Evolutionary conservation across 345 rosid genomes (phyloP).

Genomic region (Rhizophora mangle): DNA sequence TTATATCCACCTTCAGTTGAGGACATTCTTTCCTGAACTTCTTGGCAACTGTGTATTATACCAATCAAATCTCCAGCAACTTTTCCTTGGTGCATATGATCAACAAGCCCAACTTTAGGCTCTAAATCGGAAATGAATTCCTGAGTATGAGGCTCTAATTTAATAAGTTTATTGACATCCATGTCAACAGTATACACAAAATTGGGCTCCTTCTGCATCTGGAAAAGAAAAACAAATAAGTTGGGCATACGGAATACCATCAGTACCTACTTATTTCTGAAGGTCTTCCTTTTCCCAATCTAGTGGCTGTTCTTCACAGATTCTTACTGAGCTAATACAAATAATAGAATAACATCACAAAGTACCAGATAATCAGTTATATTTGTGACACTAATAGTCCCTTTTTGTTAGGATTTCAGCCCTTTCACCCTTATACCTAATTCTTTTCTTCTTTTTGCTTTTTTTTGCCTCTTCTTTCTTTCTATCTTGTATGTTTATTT

Average conservation of each 20-base stretch:
- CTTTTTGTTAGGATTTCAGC: no score
- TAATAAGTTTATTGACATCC: conserved; percentile 69
- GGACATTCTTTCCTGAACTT: conserved; percentile 10
- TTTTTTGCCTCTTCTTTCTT: no score
- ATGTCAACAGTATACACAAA: conserved; percentile 89
- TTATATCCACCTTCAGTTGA: conserved; percentile 22
- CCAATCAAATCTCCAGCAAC: conserved; percentile 54
- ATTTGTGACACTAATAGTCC: no score
- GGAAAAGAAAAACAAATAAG: conserved; percentile 22
- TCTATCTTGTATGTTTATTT: no score
- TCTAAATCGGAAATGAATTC: conserved; percentile 76
- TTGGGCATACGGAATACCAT: neutral
- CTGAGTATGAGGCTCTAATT: conserved; percentile 75
- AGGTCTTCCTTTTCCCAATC: neutral
- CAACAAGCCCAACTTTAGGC: conserved; percentile 66
- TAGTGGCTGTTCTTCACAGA: neutral
- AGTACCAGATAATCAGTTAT: no score
- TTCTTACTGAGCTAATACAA: no score
- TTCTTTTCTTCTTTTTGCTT: no score
- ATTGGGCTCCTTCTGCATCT: conserved; percentile 79
- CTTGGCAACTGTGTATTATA: conserved; percentile 48
- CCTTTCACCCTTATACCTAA: no score
- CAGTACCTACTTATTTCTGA: neutral
- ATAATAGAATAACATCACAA: no score
- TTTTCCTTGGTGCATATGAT: conserved; percentile 47